Base-by-base conservation (phyloP, 257 asterid genomes). In the Mentha longifolia region DNA sequence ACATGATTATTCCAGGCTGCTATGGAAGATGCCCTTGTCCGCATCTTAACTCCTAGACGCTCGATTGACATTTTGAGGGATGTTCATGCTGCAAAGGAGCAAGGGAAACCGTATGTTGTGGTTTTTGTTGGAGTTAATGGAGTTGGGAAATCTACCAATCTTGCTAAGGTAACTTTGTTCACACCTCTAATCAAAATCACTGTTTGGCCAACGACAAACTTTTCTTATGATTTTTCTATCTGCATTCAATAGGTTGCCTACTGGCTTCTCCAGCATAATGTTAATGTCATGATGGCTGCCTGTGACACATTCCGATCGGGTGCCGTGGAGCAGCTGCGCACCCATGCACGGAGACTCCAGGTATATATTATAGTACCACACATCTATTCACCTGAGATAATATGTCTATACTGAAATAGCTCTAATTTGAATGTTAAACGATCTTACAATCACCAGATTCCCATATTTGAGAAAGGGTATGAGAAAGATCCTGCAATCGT, bases 51-150 rank as follows among this genome's bases (percentile, higher is more conserved):
- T 83, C 99, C 99, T 42, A 86, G 79, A 54, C 93, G 99, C 63
- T 95, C 99, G 62, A 92, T 95, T 79, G 98, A 95, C 78, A 95
- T 95, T 71, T 56, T 92, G 82, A 89, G 99, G 80, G 99, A 95
- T 83, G 99, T 95, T 65, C 96, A 89, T 71, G 85, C 95, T 72
- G 95, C 98, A 14, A 88, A 87, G 84, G 98, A 95, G 81, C 99
- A 85, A 68, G 88, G 94, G 47, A 95, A 89, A 78, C 97, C 99
- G 35, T 95, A 95, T 66, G 98, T 95, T 61, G 98, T 95, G 78
- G 99, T 95, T 75, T 95, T 95, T 68, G 96, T 95, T 50, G 99
- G 99, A 84, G 99, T 95, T 76, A 95, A 95, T 76, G 97, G 98
- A 65, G 98, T 95, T 52, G 98, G 99, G 54, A 95, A 95, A 72